Base-by-base conservation (phyloP, 1,284 basidiomycete genomes). In the Sporisorium graminicola region DNA sequence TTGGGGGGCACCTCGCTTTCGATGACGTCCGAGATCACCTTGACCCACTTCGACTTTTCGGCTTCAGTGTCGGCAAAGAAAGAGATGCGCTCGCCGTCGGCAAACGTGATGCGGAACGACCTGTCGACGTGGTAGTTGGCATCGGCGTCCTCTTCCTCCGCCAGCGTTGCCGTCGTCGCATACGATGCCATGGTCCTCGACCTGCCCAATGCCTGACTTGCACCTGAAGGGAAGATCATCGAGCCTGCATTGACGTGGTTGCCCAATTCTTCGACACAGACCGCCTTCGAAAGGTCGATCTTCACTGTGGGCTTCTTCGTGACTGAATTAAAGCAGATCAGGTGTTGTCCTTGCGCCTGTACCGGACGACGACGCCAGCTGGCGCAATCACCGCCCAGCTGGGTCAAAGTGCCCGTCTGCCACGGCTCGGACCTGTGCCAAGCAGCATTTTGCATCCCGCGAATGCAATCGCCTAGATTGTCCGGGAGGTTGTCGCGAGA, bases 1-100 rank as follows among this genome's bases (percentile, higher is more conserved):
- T 80, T 79, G 26, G 77, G 61, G 2, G 77, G 75, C 13, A 80
- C 69, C 43, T 78, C 68, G 57, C 65, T 76, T 5, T 59, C 54
- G 18, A 84, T 58, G 20, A 84, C 65, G 35, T 75, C 75, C 12
- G 61, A 68, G 24, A 85, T 68, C 5, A 72, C 65, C 18, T 88
- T 91, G 82, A 85, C 94, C 95, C 95, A 99, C 86, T 89, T 89
- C 16, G 88, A 86, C 87, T 97, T 98, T 84, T 95, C 93, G 70
- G 91, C 91, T 75, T 95, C 93, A 13, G 91, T 92, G 86, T 98
- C 95, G 33, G 95, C 94, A 80, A 92, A 94, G 88, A 98, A 98
- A 6, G 90, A 86, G 74, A 98, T 97, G 62, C 91, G 90, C 81
- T 95, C 91, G 43, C 91, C 90, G 56, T 91, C 89, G 5, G 90